Conservation (phyloP, 2,329 filamentous ascomycete species). For the Diplocarpon rosae region DNA sequence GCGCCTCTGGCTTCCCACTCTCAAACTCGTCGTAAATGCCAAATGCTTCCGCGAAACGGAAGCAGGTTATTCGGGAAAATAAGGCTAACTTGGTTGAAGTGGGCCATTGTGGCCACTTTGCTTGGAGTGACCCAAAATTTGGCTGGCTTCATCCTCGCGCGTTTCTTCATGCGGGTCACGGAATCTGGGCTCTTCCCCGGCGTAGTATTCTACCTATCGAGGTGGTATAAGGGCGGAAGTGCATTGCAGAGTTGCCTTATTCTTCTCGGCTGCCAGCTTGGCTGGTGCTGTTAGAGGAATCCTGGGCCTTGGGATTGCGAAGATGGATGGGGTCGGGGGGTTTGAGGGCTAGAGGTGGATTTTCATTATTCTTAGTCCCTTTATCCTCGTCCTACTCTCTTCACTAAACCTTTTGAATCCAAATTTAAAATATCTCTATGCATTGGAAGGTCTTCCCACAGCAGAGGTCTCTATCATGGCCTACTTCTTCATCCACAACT, state of each 20-base stretch:
- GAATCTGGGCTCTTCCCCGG: constrained; percentile 45
- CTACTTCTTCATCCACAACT: constrained; percentile 39
- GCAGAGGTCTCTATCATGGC: constrained; percentile 28
- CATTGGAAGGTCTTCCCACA: constrained; percentile 37
- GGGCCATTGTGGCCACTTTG: constrained; percentile 44
- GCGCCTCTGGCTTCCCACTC: constrained; percentile 42
- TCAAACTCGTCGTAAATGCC: constrained; percentile 34
- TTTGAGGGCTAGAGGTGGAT: constrained; percentile 37
- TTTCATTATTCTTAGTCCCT: constrained; percentile 20
- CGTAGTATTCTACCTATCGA: constrained; percentile 41
- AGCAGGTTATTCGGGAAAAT: too few relatives aligned
- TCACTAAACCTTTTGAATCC: too few relatives aligned
- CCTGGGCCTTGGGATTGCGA: constrained; percentile 33
- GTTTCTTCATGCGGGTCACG: constrained; percentile 45
- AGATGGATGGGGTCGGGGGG: constrained; percentile 35
- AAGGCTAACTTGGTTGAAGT: constrained; percentile 17
- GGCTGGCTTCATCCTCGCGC: constrained; percentile 39
- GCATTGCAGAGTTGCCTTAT: constrained; percentile 11
- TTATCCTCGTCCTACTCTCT: neutral
- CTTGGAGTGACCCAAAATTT: constrained; percentile 39
- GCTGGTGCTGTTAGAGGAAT: constrained; percentile 37
- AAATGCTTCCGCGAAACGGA: too few relatives aligned
- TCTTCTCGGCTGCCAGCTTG: constrained; percentile 30
- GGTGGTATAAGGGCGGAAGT: constrained; percentile 21
- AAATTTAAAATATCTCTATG: neutral